A percentile compares a stretch with the other conserved stretches of the same genome.
Evolutionary conservation across 192 early-diverging fungal species (phyloP).

Genomic region (Backusella parvicylindrica): DNA sequence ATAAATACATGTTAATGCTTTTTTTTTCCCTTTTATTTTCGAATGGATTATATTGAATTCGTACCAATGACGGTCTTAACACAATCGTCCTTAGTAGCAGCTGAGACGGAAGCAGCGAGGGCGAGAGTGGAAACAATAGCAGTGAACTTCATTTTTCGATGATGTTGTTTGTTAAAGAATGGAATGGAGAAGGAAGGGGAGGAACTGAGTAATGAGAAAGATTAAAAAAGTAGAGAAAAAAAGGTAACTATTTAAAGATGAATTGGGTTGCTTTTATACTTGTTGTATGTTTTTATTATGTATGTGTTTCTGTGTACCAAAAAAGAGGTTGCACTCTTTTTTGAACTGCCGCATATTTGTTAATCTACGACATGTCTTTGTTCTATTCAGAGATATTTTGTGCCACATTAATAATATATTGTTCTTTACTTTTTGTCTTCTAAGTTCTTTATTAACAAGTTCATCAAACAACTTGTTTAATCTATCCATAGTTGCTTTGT

Average conservation of each 20-base stretch:
- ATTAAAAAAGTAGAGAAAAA: neutral
- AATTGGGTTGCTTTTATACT: neutral
- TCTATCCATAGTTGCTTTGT: neutral
- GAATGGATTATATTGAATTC: neutral
- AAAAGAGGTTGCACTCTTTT: neutral
- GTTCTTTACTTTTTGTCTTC: neutral
- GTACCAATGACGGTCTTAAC: slow-evolving; percentile 7
- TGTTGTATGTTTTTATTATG: neutral
- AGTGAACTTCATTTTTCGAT: slow-evolving; percentile 31
- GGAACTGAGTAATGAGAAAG: neutral
- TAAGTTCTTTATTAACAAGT: neutral
- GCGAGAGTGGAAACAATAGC: slow-evolving; percentile 21
- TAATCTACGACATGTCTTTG: neutral
- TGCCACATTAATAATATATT: slow-evolving; percentile 8
- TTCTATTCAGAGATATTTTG: slow-evolving; percentile 3
- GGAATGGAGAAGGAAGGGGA: neutral
- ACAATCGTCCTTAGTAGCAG: slow-evolving; percentile 4
- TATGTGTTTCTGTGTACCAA: neutral
- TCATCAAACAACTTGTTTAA: neutral
- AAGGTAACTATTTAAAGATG: neutral
- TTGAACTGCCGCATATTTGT: neutral
- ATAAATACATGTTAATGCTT: neutral
- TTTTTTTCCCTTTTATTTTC: neutral
- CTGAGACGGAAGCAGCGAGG: slow-evolving; percentile 10
- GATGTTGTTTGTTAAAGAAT: neutral